phyloP scores from a whole-genome alignment of 1,139 yeast genomes.

The Sugiyamaella castrensis region DNA sequence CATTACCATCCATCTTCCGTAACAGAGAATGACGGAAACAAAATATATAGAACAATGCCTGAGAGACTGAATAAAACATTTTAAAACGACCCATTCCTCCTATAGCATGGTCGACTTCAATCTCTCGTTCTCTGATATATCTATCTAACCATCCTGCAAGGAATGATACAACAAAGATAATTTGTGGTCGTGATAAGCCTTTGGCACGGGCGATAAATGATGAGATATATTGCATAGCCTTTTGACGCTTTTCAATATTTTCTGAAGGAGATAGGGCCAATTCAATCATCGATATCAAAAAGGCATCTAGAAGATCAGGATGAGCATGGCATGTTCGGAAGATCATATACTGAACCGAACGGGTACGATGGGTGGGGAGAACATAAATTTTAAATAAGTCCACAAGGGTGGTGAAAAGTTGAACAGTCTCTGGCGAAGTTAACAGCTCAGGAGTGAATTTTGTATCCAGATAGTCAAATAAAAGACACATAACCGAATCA shows the following conservation, averaged over 20 bases:
- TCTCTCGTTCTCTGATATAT: slow-evolving; percentile 78
- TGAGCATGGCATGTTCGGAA: slow-evolving; percentile 82
- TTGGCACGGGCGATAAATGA: slow-evolving; percentile 90
- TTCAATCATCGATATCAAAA: slow-evolving; percentile 76
- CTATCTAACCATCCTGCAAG: slow-evolving; percentile 79
- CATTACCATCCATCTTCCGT: slow-evolving; percentile 37
- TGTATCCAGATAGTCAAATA: slow-evolving; percentile 51
- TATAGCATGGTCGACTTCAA: slow-evolving; percentile 56
- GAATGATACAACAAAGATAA: slow-evolving; percentile 74
- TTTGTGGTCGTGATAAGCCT: slow-evolving; percentile 64
- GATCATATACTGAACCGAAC: slow-evolving; percentile 80
- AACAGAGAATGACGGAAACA: slow-evolving; percentile 77
- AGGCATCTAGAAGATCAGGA: slow-evolving; percentile 80
- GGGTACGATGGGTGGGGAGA: slow-evolving; percentile 88
- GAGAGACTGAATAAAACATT: slow-evolving; percentile 89
- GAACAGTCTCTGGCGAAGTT: slow-evolving; percentile 62
- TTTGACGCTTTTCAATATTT: slow-evolving; percentile 70
- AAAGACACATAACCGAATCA: slow-evolving; percentile 59
- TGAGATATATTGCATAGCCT: slow-evolving; percentile 87
- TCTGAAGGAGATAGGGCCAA: slow-evolving; percentile 70
- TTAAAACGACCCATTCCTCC: slow-evolving; percentile 57
- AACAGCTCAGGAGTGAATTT: slow-evolving; percentile 54
- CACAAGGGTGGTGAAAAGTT: slow-evolving; percentile 69
- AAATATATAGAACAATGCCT: slow-evolving; percentile 83
- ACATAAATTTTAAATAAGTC: slow-evolving; percentile 78